A percentile compares a stretch with the other conserved stretches of the same genome.
Evolutionary conservation across 495 filamentous ascomycete species (phyloP).

Genomic region (Aspergillus ellipticus): DNA sequence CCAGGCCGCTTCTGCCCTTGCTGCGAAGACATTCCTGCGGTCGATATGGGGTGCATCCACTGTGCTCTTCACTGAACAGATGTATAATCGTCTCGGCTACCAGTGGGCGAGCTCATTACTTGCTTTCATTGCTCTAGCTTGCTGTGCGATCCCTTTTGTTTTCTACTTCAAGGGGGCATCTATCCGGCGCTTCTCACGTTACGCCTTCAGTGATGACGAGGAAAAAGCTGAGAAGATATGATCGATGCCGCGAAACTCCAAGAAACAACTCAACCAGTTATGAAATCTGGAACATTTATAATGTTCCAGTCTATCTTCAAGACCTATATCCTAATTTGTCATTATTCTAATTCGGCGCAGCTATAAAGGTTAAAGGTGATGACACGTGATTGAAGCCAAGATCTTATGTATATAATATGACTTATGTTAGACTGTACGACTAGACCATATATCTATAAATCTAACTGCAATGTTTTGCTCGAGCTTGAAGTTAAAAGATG

Average conservation of each 20-base stretch:
- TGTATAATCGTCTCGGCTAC: conserved; percentile 68
- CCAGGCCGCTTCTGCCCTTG: conserved; percentile 81
- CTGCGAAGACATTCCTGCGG: conserved; percentile 76
- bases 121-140: conserved; percentile 66
- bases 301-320: not conserved
- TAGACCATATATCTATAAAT: not conserved
- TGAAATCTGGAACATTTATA: not conserved
- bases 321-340: not conserved
- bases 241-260: not conserved
- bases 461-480: not conserved
- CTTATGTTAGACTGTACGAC: not conserved
- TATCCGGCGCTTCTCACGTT: conserved; percentile 62
- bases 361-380: not conserved
- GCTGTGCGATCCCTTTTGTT: conserved; percentile 71
- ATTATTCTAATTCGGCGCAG: too few species aligned
- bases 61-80: conserved; percentile 76
- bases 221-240: conserved; percentile 30
- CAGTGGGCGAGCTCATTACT: conserved; percentile 72
- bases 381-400: not conserved
- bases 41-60: conserved; percentile 74
- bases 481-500: not conserved
- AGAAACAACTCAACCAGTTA: not conserved
- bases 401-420: not conserved
- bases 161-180: conserved; percentile 71
- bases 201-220: conserved; percentile 59